Evolutionary conservation across 2,329 filamentous ascomycete species (phyloP).

Genomic region (Periconia macrospinosa): DNA sequence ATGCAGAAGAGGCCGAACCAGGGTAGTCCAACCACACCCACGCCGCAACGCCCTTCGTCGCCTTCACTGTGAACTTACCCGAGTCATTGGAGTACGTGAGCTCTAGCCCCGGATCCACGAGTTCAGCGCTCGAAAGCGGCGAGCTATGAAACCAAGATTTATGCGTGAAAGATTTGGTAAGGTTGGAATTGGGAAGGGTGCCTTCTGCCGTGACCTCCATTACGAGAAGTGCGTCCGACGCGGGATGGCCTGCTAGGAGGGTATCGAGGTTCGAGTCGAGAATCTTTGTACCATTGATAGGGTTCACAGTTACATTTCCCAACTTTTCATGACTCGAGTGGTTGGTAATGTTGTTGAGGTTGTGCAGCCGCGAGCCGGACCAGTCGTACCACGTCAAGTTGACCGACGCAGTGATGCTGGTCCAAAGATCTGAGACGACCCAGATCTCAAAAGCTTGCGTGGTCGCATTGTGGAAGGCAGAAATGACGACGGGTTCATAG

Average conservation of each 20-base stretch:
- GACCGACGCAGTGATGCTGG: slow-evolving; percentile 49
- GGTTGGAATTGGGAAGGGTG: slow-evolving; percentile 50
- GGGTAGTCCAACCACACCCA: slow-evolving; percentile 62
- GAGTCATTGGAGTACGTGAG: slow-evolving; percentile 36
- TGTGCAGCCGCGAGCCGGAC: slow-evolving; percentile 42
- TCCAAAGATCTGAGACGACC: slow-evolving; percentile 62
- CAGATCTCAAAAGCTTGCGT: slow-evolving; percentile 58
- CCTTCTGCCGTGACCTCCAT: slow-evolving; percentile 51
- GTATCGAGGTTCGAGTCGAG: slow-evolving; percentile 44
- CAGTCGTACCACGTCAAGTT: slow-evolving; percentile 57
- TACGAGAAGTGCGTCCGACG: slow-evolving; percentile 46
- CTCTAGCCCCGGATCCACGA: slow-evolving; percentile 54
- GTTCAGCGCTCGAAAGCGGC: slow-evolving; percentile 48
- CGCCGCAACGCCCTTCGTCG: slow-evolving; percentile 52
- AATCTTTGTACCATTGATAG: slow-evolving; percentile 56
- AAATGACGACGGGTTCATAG: slow-evolving; percentile 62
- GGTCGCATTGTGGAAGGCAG: slow-evolving; percentile 57
- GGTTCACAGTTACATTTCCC: slow-evolving; percentile 49
- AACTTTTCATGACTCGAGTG: slow-evolving; percentile 8
- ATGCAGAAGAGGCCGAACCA: slow-evolving; percentile 9
- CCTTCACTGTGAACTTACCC: slow-evolving; percentile 51
- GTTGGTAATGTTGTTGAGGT: slow-evolving; percentile 43
- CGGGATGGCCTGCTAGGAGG: slow-evolving; percentile 35
- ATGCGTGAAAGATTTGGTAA: slow-evolving; percentile 50
- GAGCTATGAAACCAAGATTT: slow-evolving; percentile 55